These are phyloP conservation scores for Pterocarpus santalinus DNA, from an alignment of 306 rosid genomes.

Conservation along the genomic window DNA sequence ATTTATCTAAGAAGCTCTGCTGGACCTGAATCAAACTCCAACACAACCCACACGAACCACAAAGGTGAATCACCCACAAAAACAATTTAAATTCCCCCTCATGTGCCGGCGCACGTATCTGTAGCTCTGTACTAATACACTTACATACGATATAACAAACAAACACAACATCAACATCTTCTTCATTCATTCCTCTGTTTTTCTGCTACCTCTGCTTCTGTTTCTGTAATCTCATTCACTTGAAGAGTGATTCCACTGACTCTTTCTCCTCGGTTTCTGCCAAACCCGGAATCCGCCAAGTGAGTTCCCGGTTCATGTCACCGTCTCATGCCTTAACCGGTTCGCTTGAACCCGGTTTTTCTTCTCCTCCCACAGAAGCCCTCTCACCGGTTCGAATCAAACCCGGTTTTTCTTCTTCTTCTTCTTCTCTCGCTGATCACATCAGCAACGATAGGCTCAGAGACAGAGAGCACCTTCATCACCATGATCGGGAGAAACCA, in stretches of 20 bases:
- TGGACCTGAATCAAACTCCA: no score
- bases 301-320: conserved; percentile 65
- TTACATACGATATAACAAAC: no score
- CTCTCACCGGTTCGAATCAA: conserved; percentile 53
- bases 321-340: conserved; percentile 42
- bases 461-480: conserved; percentile 34
- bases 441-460: conserved; percentile 58
- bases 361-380: conserved; percentile 18
- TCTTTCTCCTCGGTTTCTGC: conserved; percentile 12
- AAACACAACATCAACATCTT: no score
- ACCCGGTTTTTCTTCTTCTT: conserved; percentile 7
- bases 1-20: no score
- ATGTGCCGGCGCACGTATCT: no score
- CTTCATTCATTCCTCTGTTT: background rate
- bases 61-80: no score
- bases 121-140: no score
- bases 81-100: no score
- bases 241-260: conserved; percentile 44
- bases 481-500: background rate
- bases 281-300: conserved; percentile 65
- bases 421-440: conserved; percentile 60
- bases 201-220: conserved; percentile 40
- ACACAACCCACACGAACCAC: no score
- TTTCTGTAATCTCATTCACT: conserved; percentile 4
- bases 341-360: conserved; percentile 41